These are phyloP conservation scores for Dactylellina parvicollis DNA, from an alignment of 2,329 filamentous ascomycete species.

Conservation along the genomic window DNA sequence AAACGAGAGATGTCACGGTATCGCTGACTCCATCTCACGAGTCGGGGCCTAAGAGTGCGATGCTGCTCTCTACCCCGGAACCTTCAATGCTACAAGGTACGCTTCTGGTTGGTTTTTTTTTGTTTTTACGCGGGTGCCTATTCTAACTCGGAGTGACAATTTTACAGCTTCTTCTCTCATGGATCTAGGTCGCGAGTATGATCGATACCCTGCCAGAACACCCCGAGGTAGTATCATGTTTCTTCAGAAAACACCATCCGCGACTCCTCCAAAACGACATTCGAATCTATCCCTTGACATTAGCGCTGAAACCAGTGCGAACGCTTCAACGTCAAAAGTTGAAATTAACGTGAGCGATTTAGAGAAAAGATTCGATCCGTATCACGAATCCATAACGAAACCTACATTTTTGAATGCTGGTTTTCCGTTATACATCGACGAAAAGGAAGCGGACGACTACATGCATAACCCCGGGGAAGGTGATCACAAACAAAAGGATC, in stretches of 20 bases:
- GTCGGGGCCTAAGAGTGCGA: slow-evolving; percentile 8
- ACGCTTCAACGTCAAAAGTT: background rate
- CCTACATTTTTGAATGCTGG: slow-evolving; percentile 62
- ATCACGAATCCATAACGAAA: slow-evolving; percentile 44
- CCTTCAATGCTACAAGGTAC: slow-evolving; percentile 38
- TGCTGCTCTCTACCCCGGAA: slow-evolving; percentile 22
- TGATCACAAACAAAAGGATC: slow-evolving; percentile 62
- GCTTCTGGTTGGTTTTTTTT: no score
- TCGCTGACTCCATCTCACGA: slow-evolving; percentile 23
- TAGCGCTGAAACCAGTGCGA: background rate
- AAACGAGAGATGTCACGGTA: background rate
- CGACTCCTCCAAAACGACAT: slow-evolving; percentile 34
- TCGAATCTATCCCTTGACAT: slow-evolving; percentile 19
- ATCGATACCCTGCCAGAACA: slow-evolving; percentile 46
- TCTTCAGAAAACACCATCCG: slow-evolving; percentile 24
- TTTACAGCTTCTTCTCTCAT: slow-evolving; percentile 47
- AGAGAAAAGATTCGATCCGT: slow-evolving; percentile 36
- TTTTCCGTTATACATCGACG: slow-evolving; percentile 64
- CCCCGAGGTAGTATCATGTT: slow-evolving; percentile 39
- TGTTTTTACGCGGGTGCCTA: no score
- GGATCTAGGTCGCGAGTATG: slow-evolving; percentile 50
- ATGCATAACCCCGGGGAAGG: slow-evolving; percentile 66
- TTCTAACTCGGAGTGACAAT: no score
- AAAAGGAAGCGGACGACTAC: slow-evolving; percentile 67
- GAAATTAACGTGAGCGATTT: background rate